phyloP scores from a whole-genome alignment of 2,329 filamentous ascomycete genomes.

The Hypoxylon sp. region DNA sequence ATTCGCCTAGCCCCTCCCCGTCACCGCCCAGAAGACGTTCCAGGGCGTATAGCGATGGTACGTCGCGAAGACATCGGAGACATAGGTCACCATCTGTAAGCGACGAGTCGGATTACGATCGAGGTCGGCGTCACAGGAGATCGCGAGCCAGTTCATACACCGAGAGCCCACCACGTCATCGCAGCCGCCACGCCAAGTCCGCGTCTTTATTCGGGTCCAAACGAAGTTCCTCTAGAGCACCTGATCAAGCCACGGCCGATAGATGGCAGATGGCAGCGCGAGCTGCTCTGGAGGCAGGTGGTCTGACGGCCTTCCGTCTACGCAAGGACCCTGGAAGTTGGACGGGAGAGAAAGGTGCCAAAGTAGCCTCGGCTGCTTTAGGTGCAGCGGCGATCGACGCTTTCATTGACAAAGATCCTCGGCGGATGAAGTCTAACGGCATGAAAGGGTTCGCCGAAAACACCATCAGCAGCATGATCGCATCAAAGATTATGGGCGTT shows the following conservation, averaged over 20 bases:
- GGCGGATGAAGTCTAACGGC: conserved; percentile 32
- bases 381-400: conserved; percentile 60
- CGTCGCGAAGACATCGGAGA: conserved; percentile 24
- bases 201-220: conserved; percentile 20
- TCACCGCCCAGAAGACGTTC: conserved; percentile 34
- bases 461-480: conserved; percentile 43
- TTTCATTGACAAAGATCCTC: conserved; percentile 50
- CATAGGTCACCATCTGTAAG: conserved; percentile 28
- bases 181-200: conserved; percentile 31
- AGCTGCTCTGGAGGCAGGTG: conserved; percentile 58
- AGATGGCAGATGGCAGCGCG: conserved; percentile 52
- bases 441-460: conserved; percentile 46
- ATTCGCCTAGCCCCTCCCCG: conserved; percentile 39
- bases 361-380: conserved; percentile 58
- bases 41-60: conserved; percentile 29
- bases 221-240: conserved; percentile 9
- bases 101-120: conserved; percentile 34
- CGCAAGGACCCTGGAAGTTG: conserved; percentile 56
- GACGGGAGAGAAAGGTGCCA: conserved; percentile 59
- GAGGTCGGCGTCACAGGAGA: conserved; percentile 34
- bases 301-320: conserved; percentile 57
- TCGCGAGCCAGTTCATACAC: conserved; percentile 30
- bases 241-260: conserved; percentile 30
- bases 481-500: conserved; percentile 44
- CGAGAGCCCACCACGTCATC: conserved; percentile 31